Percentiles rank a stretch among this genome's conserved stretches.
phyloP scores from a whole-genome alignment of 1,139 yeast species.

The Magnusiomyces tetraspermus region DNA sequence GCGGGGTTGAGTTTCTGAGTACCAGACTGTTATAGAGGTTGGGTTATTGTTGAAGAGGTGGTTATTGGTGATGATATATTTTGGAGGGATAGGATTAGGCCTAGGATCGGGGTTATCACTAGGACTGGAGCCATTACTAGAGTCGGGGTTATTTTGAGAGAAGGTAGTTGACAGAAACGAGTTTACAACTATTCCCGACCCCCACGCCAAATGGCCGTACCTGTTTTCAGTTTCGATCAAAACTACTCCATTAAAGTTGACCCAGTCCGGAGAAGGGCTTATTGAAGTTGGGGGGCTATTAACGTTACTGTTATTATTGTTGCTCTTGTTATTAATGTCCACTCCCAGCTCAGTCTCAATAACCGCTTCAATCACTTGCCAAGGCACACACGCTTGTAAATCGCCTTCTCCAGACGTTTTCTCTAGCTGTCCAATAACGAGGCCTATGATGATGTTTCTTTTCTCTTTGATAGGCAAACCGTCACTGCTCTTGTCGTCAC shows the following conservation, averaged over 20 bases:
- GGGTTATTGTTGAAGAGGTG: conserved; percentile 35
- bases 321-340: too few species aligned
- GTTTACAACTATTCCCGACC: conserved; percentile 39
- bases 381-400: conserved; percentile 41
- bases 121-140: too few species aligned
- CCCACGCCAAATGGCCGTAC: conserved; percentile 31
- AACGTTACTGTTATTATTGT: too few species aligned
- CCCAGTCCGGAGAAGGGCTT: conserved; percentile 12
- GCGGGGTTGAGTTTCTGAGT: conserved; percentile 14
- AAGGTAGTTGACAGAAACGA: too few species aligned
- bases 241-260: conserved; percentile 19
- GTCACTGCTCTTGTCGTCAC: conserved; percentile 7
- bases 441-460: conserved; percentile 36
- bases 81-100: too few species aligned
- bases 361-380: conserved; percentile 33
- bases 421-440: conserved; percentile 44
- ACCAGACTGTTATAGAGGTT: conserved; percentile 24
- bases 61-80: conserved; percentile 37
- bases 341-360: too few species aligned
- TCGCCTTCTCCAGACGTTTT: conserved; percentile 57
- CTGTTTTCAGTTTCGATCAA: conserved; percentile 18
- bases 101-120: too few species aligned
- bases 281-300: too few species aligned
- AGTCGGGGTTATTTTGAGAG: too few species aligned
- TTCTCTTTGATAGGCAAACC: neutral